phyloP scores from a whole-genome alignment of 106 monocot genomes.

The Gastrodia elata region DNA sequence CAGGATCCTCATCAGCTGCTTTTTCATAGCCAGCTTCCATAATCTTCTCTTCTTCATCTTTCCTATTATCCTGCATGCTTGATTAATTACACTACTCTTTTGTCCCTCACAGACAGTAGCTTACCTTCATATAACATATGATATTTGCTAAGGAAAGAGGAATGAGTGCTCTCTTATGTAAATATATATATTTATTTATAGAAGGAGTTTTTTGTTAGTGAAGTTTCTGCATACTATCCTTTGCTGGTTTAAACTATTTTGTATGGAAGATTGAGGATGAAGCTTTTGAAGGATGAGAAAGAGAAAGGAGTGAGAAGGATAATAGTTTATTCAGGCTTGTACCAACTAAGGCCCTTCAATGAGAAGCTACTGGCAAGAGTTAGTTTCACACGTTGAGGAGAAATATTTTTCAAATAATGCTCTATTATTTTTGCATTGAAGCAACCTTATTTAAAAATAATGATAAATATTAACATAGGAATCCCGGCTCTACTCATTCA shows the following conservation, averaged over 20 bases:
- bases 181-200: background rate
- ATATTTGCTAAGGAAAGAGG: no score
- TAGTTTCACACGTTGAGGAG: background rate
- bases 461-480: no score
- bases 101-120: no score
- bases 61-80: background rate
- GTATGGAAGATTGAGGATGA: background rate
- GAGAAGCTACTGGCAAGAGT: background rate
- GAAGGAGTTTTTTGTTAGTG: background rate
- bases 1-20: no score
- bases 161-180: background rate
- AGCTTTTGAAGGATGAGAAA: background rate
- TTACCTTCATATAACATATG: no score
- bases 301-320: background rate
- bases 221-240: background rate
- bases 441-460: no score
- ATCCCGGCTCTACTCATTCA: no score
- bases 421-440: no score
- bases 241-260: background rate
- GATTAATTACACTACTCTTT: no score
- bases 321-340: conserved; percentile 29
- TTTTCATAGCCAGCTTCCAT: conserved; percentile 6
- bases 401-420: no score
- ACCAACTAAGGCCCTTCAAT: conserved; percentile 26
- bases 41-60: conserved; percentile 11